Percentiles rank a stretch among this genome's conserved stretches.
Conservation (phyloP, 805 yeast genomes). For the Metschnikowia henanensis region DNA sequence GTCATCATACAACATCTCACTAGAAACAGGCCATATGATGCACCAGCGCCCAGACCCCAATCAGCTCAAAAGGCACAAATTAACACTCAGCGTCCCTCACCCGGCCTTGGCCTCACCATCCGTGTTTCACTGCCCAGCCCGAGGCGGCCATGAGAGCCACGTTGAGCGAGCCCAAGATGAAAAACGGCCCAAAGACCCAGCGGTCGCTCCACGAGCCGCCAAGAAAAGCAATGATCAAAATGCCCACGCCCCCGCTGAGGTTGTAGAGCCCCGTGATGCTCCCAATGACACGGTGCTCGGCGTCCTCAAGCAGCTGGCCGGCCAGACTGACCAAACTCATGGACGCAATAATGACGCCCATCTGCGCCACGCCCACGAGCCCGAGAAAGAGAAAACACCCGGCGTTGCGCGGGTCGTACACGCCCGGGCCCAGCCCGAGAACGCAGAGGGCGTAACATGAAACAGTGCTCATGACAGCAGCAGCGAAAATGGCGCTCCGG, state of each 20-base stretch:
- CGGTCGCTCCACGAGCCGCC: slow-evolving; percentile 63
- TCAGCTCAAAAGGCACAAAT: too few species aligned
- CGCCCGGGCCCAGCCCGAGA: slow-evolving; percentile 15
- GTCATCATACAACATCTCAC: too few species aligned
- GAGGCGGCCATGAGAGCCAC: slow-evolving; percentile 11
- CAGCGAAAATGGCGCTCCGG: slow-evolving; percentile 28
- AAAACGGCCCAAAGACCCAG: slow-evolving; percentile 60
- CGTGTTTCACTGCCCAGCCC: background rate
- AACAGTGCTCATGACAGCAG: slow-evolving; percentile 43
- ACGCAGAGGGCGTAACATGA: slow-evolving; percentile 39
- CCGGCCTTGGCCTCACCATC: background rate
- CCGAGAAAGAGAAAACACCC: slow-evolving; percentile 42
- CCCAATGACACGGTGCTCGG: slow-evolving; percentile 52
- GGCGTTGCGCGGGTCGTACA: slow-evolving; percentile 35
- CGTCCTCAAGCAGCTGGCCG: slow-evolving; percentile 18
- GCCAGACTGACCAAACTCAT: slow-evolving; percentile 52
- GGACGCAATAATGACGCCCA: slow-evolving; percentile 60
- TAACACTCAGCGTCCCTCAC: background rate
- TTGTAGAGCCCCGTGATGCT: slow-evolving; percentile 68
- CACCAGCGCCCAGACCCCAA: too few species aligned
- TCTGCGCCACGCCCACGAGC: slow-evolving; percentile 57
- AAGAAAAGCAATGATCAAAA: slow-evolving; percentile 53
- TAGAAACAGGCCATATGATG: too few species aligned
- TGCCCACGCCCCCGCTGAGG: slow-evolving; percentile 69
- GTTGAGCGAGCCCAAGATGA: slow-evolving; percentile 47